These are phyloP conservation scores for Emmonsiellopsis sp. DNA, from an alignment of 2,329 filamentous ascomycete species.

Conservation along the genomic window DNA sequence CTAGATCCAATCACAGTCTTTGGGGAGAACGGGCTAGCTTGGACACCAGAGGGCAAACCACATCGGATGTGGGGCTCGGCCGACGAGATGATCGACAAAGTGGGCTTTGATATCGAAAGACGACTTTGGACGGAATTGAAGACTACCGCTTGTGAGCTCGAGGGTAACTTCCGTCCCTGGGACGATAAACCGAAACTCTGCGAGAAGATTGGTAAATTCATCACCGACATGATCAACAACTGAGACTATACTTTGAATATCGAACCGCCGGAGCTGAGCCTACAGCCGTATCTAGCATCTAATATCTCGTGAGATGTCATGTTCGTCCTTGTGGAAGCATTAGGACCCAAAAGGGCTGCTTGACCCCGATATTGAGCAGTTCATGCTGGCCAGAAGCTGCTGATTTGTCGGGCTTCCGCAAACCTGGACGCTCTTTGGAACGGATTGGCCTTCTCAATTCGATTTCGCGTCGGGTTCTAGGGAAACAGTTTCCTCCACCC, in stretches of 20 bases:
- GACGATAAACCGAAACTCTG: constrained; percentile 11
- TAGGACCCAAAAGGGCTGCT: not conserved
- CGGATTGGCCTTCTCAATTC: too few relatives aligned
- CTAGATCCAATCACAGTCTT: constrained; percentile 32
- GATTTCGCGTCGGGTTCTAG: too few relatives aligned
- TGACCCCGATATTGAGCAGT: not conserved
- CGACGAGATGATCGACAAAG: constrained; percentile 22
- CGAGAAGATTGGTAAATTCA: constrained; percentile 10
- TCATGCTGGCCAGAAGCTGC: not conserved
- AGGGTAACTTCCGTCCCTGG: constrained; percentile 14
- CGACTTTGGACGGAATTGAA: constrained; percentile 33
- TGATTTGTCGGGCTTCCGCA: not conserved
- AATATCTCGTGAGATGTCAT: not conserved
- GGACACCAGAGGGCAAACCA: constrained; percentile 27
- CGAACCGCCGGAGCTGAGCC: too few relatives aligned
- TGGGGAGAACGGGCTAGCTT: constrained; percentile 26
- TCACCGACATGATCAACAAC: constrained; percentile 9
- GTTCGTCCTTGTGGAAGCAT: too few relatives aligned
- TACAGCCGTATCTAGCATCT: not conserved
- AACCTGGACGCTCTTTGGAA: too few relatives aligned
- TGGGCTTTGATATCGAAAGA: constrained; percentile 31
- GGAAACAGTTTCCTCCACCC: too few relatives aligned
- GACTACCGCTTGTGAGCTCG: constrained; percentile 29
- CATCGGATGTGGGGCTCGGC: constrained; percentile 28
- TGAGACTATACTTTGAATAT: not conserved